Evolutionary conservation across 345 rosid species (phyloP), one percentile per base, ranked within the genome.

Genomic region (Pistacia atlantica): DNA sequence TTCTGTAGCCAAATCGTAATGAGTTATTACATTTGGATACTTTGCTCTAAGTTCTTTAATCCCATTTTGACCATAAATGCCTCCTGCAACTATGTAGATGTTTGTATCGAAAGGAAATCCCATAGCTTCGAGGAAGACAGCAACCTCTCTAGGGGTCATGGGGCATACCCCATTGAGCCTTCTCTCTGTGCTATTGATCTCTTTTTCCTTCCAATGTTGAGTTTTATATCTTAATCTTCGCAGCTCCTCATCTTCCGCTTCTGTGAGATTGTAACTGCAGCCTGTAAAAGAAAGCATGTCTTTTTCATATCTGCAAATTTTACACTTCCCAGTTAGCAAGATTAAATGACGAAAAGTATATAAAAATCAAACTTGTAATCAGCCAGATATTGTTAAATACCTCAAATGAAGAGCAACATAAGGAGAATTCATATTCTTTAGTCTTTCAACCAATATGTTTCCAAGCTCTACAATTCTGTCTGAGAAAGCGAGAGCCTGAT

Each of bases 221-320:
- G 82, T 84, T 7, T 67, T 78, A 9, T 75, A 73, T 42, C 98
- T 87, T 88, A 87, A 81, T 28, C 28, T 72, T 62, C 48, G 81
- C 8, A 90, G 87, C 35, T 88, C 91, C 28, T 11, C 45, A 0
- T 83, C 77, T 78, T 94, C 97, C 0, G 74, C 70, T 46, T n/a
- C 1, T 7, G 85, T 87, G 11, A 94, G 93, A 76, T 85, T 86
- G 81, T 90, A 93, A 79, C 76, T 86, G 81, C 92, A 89, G 57
- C 93, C 96, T 2, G 96, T 94, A 69, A 90, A 92, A 16, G 97
- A 92, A 67, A 92, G 82, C 93, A 90, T 91, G 84, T 90, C 97
- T 74, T 92, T 92, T 74, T 92, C 98, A 57, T 91, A 93, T 79
- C 96, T 91, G 84, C 60, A 80, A 46, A 42, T 4, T 4, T 54